Evolutionary conservation across 2,329 filamentous ascomycete species (phyloP), one percentile per base, ranked within the genome.

Genomic region (Stemphylium lycopersici): DNA sequence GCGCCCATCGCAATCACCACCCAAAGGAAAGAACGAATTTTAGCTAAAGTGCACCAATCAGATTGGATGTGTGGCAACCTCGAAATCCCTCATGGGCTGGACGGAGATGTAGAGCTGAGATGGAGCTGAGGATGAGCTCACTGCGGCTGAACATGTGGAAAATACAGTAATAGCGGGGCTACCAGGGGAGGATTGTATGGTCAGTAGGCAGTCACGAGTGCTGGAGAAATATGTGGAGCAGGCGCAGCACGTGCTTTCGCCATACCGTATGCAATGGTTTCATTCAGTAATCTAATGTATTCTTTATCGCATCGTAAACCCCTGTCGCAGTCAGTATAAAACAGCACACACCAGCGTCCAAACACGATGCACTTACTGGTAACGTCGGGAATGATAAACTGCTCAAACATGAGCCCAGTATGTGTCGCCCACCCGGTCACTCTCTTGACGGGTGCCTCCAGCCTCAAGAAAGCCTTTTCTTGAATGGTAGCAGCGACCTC

Each of bases 381-480:
- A 66, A 96, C 88, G 76, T 96, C 93, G 0, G 93, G 93, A 50
- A 96, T 80, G 70, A 92, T 77, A 55, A 81, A 80, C 58, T 78
- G 77, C 63, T 97, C 93, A 76, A 86, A 97, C 32, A 88, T 74
- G 68, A 97, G 75, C 0, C 91, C 89, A 29, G 87, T 88, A 72
- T 93, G 93, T 47, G 90, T 92, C 70, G 88, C 91, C 90, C 90
- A 96, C n/a, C 93, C 92, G 3, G 90, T 90, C 4, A 97, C 88
- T 44, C 93, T 84, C 61, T 87, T 85, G 6, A 97, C 90, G 0
- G 93, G 93, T 4, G 93, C 92, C 69, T 96, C 92, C 24, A 97
- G 78, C 3, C 88, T 83, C 59, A 95, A 73, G 71, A 97, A 97
- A 0, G 91, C 93, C 51, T 89, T 87, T 63, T 95, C 91, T 73